A percentile compares a stretch with the other conserved stretches of the same genome.
phyloP scores from a whole-genome alignment of 345 rosid genomes.

The Gossypium thurberi region DNA sequence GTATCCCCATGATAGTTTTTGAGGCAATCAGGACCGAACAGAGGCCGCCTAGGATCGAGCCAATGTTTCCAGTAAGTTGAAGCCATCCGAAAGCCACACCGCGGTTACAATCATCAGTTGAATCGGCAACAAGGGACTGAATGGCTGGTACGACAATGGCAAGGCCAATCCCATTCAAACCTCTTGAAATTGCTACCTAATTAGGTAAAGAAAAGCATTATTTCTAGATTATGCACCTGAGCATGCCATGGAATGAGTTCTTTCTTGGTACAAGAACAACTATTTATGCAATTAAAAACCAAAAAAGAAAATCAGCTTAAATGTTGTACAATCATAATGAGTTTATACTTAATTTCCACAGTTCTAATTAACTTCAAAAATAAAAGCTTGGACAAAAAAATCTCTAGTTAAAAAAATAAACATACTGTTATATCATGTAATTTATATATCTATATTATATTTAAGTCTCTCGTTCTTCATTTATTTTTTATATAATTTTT shows the following conservation, averaged over 20 bases:
- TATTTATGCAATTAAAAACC: no score
- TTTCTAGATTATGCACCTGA: background rate
- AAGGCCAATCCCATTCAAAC: slow-evolving; percentile 61
- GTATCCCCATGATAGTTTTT: slow-evolving; percentile 53
- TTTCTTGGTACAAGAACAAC: background rate
- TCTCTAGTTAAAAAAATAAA: no score
- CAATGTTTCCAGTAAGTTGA: slow-evolving; percentile 48
- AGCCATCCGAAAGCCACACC: slow-evolving; percentile 84
- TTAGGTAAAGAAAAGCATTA: background rate
- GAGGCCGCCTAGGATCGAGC: slow-evolving; percentile 53
- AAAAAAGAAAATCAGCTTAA: background rate
- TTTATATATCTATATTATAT: no score
- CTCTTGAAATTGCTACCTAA: slow-evolving; percentile 66
- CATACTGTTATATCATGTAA: no score
- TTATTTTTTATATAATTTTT: no score
- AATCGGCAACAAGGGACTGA: slow-evolving; percentile 64
- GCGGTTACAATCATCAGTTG: slow-evolving; percentile 67
- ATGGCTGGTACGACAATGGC: slow-evolving; percentile 60
- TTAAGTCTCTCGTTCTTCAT: no score
- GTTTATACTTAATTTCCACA: background rate
- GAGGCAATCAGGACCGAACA: slow-evolving; percentile 60
- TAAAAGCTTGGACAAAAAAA: no score
- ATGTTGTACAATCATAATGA: background rate
- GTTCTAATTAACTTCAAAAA: no score
- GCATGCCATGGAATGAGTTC: background rate